Base-by-base conservation (phyloP, 257 asterid species). In the Salvia splendens region DNA sequence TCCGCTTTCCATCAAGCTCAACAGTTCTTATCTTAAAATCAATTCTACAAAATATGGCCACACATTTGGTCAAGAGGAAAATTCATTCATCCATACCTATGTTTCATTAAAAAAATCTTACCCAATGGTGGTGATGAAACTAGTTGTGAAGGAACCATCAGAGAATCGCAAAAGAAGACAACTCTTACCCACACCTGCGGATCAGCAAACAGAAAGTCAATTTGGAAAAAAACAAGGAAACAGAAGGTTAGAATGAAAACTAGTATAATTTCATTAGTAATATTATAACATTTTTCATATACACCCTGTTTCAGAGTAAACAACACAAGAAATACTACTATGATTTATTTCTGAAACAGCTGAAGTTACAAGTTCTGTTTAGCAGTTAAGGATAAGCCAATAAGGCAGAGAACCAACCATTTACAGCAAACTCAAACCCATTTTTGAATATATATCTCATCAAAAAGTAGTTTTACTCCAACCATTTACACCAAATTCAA, bases 151-250 rank as follows among this genome's bases (percentile, higher is more conserved):
- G 79, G 95, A 88, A 70, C 91, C 94, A 82, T 86, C 95, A 54
- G 95, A 87, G 81, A 87, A 85, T 69, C 92, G 92, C 72, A 88
- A 84, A 75, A 88, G 95, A 66, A 88, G 90, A 82, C 95, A 88
- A 88, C 93, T 88, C 88, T 88, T 88, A 74, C 95, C 95, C 82
- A 82, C 87, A 72, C 87, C 88, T 83, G 84, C 68, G 52, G 35
- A 57, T 62, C 28, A 56, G 30, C 30, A 24, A 24, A 24, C 30
- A 24, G 30, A 24, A 24, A 24, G 30, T 2, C 2, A 24, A 24
- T 24, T 24, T 24, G 30, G 3, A 24, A 24, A 20, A 20, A 24
- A 24, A 24, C 30, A 24, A 24, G 28, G 40, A 58, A 17, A 65
- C 49, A 63, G 14, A 8, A 43, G 48, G 46, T 40, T 65, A 17